Evolutionary conservation across 2,329 filamentous ascomycete species (phyloP).

Genomic region (Calonectria pteridis): DNA sequence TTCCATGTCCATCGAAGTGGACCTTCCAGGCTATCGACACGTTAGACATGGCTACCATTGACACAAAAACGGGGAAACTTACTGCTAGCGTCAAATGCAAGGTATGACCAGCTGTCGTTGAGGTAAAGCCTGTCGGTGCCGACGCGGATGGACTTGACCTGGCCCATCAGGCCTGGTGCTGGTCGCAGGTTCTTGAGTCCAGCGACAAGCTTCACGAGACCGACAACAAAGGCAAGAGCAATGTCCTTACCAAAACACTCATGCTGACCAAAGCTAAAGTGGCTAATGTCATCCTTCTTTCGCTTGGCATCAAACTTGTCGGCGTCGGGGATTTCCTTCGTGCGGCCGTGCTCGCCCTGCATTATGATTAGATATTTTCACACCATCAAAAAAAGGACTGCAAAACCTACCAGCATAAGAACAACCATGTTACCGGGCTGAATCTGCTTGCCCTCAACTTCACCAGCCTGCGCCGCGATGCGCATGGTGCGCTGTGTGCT

Average conservation of each 20-base stretch:
- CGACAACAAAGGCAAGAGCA: constrained; percentile 55
- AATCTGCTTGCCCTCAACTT: constrained; percentile 54
- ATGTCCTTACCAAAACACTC: constrained; percentile 59
- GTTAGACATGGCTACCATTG: constrained; percentile 32
- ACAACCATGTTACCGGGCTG: constrained; percentile 56
- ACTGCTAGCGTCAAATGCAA: constrained; percentile 60
- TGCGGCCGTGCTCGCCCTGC: constrained; percentile 54
- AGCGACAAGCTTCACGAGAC: constrained; percentile 57
- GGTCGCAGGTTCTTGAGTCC: constrained; percentile 59
- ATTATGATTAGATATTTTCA: constrained; percentile 26
- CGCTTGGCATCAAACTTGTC: constrained; percentile 58
- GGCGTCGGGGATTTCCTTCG: constrained; percentile 53
- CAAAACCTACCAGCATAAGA: constrained; percentile 53
- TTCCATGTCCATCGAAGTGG: constrained; percentile 55
- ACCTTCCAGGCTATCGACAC: constrained; percentile 46
- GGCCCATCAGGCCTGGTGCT: constrained; percentile 59
- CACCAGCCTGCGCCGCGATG: constrained; percentile 47
- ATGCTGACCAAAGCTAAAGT: constrained; percentile 61
- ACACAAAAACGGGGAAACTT: constrained; percentile 40
- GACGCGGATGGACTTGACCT: constrained; percentile 58
- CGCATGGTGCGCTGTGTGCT: constrained; percentile 55
- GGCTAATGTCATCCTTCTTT: constrained; percentile 53
- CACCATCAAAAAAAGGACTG: accelerated
- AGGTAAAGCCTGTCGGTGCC: constrained; percentile 57
- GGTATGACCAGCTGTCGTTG: constrained; percentile 62